Evolutionary conservation across 345 rosid species (phyloP).

Genomic region (Eutrema heterophyllum): DNA sequence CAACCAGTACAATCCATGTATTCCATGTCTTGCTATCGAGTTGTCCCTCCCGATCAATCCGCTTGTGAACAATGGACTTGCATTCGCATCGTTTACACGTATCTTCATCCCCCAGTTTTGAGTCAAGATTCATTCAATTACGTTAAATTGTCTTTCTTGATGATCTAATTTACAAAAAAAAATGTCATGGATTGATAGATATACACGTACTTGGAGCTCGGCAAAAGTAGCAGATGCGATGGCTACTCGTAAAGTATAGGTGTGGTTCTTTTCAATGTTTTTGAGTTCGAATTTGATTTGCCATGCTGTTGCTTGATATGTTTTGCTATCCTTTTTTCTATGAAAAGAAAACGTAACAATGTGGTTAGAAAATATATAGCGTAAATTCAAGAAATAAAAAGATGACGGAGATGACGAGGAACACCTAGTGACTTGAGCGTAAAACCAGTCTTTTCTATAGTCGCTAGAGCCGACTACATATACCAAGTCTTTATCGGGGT

Average conservation of each 20-base stretch:
- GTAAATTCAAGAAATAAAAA: not conserved
- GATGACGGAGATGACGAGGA: not conserved
- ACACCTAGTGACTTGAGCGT: conserved; percentile 69
- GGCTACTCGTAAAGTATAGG: conserved; percentile 60
- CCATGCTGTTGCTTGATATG: conserved; percentile 67
- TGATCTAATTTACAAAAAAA: not conserved
- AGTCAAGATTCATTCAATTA: conserved; percentile 3
- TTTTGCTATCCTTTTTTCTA: conserved; percentile 41
- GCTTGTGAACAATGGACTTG: conserved; percentile 49
- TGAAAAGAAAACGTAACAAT: not conserved
- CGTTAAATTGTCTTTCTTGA: not conserved
- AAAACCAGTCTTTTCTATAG: conserved; percentile 78
- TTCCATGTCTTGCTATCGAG: conserved; percentile 85
- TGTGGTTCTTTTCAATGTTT: conserved; percentile 28
- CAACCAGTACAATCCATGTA: conserved; percentile 85
- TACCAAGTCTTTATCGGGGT: conserved; percentile 59
- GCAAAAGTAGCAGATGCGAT: conserved; percentile 67
- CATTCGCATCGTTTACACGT: conserved; percentile 47
- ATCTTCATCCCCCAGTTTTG: conserved; percentile 34
- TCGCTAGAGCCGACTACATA: conserved; percentile 65
- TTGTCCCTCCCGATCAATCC: conserved; percentile 79
- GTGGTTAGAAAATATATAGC: not conserved
- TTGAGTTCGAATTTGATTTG: conserved; percentile 58
- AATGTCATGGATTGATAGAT: not conserved
- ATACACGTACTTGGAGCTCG: conserved; percentile 56